Percentiles rank a stretch among this genome's conserved stretches.
Conservation (phyloP, 805 yeast species). For the Tetrapisispora nanseiensis region DNA sequence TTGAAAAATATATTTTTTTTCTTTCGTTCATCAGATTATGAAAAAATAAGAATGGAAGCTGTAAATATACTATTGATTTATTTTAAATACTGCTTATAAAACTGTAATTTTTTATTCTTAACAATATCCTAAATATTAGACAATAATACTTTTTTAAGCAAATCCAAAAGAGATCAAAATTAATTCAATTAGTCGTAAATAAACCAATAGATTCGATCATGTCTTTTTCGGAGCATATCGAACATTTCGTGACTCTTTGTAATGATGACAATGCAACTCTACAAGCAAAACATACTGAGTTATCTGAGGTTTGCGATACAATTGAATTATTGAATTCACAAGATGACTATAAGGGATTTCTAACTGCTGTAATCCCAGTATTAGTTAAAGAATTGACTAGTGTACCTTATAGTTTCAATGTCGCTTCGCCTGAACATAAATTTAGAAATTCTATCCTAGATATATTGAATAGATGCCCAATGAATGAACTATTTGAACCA, state of each 20-base stretch:
- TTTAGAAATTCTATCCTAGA: conserved; percentile 69
- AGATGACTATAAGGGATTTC: conserved; percentile 70
- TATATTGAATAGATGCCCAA: conserved; percentile 67
- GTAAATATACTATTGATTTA: too few species aligned
- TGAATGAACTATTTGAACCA: conserved; percentile 72
- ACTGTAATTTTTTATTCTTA: too few species aligned
- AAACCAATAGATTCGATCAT: conserved; percentile 11
- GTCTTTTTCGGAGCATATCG: conserved; percentile 44
- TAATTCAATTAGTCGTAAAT: too few species aligned
- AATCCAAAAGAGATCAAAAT: too few species aligned
- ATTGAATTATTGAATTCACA: conserved; percentile 75
- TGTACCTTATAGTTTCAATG: conserved; percentile 63
- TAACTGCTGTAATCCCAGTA: conserved; percentile 60
- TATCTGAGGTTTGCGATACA: conserved; percentile 78
- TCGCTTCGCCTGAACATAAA: conserved; percentile 63
- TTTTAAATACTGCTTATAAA: too few species aligned
- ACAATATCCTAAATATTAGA: too few species aligned
- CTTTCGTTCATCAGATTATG: too few species aligned
- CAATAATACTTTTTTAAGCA: too few species aligned
- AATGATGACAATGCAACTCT: conserved; percentile 46
- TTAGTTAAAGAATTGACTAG: conserved; percentile 51
- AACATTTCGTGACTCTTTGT: conserved; percentile 56
- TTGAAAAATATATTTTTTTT: background rate
- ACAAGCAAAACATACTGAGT: conserved; percentile 52
- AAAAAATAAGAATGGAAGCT: too few species aligned